Evolutionary conservation across 257 asterid species (phyloP), one percentile per base, ranked within the genome.

Genomic region (Solanum acaule): DNA sequence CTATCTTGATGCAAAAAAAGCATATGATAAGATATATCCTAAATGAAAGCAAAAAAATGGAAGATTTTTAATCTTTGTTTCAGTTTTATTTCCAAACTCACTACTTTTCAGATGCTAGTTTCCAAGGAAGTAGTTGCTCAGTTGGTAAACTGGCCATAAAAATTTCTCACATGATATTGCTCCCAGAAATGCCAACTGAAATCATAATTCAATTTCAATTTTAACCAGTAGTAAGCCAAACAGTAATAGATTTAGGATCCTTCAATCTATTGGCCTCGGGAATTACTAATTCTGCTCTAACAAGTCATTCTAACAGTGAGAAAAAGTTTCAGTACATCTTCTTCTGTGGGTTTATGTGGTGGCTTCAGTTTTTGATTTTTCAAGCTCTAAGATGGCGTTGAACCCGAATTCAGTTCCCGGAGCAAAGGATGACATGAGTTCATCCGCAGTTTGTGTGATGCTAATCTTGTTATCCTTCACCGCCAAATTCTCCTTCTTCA

Each of bases 331-430:
- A 56, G 65, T 56, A 77, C 59, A 40, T 78, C 35, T 42, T 70
- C 76, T 63, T 63, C 71, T 4, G 71, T n/a, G 65, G 31, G 67
- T 79, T 27, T 79, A 79, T 44, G 67, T 44, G 86, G 84, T 79
- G 63, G 91, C 95, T 75, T 90, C 88, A 40, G 89, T 81, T 15
- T 92, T 71, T 15, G 92, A 34, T 83, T 82, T 90, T 88, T 93
- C 95, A 70, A 94, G 93, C 90, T 94, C 94, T 33, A 96, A 86
- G 18, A 88, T 93, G 63, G 99, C 99, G 68, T 88, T 94, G 90
- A 96, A 95, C 65, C 99, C 98, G 84, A 96, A 96, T 61, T 87
- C 93, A 71, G 91, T 91, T 86, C 98, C 99, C 1, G 96, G 97
- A 49, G 77, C 23, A 87, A 96, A 96, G 4, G 86, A 70, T 13